These are phyloP conservation scores for Amyloporia xantha DNA, from an alignment of 768 basidiomycete genomes.

Conservation along the genomic window DNA sequence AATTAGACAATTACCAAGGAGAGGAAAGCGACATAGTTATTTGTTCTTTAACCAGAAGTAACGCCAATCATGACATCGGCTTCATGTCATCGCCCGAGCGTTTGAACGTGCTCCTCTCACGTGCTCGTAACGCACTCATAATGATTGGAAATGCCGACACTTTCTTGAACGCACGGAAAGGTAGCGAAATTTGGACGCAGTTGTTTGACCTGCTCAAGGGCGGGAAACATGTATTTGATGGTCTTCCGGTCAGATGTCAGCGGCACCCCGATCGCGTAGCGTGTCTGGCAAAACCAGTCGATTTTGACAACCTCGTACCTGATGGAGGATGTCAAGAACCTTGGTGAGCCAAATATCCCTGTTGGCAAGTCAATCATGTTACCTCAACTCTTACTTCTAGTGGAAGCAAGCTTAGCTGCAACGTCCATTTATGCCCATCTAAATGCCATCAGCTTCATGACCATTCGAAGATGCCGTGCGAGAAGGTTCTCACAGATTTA, in stretches of 20 bases:
- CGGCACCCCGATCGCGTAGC: constrained; percentile 40
- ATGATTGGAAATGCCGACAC: constrained; percentile 61
- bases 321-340: constrained; percentile 57
- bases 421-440: constrained; percentile 46
- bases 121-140: constrained; percentile 58
- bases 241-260: constrained; percentile 54
- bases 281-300: constrained; percentile 32
- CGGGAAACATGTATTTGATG: constrained; percentile 45
- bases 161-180: constrained; percentile 46
- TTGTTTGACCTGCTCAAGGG: constrained; percentile 40
- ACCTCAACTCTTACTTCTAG: constrained; percentile 25
- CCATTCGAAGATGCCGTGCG: constrained; percentile 50
- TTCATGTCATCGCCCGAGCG: constrained; percentile 70
- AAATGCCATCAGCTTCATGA: constrained; percentile 54
- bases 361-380: background rate
- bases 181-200: constrained; percentile 42
- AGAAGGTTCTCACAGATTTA: constrained; percentile 25
- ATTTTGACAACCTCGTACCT: constrained; percentile 47
- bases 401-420: constrained; percentile 41
- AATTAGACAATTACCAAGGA: constrained; percentile 67
- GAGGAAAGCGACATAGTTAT: constrained; percentile 70
- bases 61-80: constrained; percentile 48
- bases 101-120: constrained; percentile 63
- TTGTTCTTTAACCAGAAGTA: constrained; percentile 54
- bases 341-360: constrained; percentile 41